phyloP scores from a whole-genome alignment of 2,329 filamentous ascomycete species.

The Sarocladium oryzae region DNA sequence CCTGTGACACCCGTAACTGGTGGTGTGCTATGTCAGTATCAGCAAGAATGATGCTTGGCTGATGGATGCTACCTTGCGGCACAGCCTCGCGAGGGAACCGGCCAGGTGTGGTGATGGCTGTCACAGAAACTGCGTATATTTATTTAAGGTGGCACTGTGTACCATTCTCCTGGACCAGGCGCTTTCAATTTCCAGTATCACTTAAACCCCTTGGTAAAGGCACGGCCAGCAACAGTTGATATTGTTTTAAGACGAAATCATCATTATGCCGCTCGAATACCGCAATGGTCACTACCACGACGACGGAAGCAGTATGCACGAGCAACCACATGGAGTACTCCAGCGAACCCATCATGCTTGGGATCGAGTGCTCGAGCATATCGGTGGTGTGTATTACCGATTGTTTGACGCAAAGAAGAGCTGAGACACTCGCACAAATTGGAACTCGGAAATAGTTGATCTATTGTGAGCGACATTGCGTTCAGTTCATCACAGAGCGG shows the following conservation, averaged over 20 bases:
- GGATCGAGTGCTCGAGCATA: conserved; percentile 31
- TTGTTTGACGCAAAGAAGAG: conserved; percentile 19
- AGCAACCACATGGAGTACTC: conserved; percentile 18
- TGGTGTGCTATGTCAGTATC: not conserved
- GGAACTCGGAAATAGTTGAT: too few species aligned
- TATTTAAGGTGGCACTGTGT: not conserved
- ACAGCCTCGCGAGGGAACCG: not conserved
- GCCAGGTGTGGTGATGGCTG: not conserved
- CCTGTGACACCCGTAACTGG: not conserved
- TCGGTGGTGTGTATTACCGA: conserved; percentile 29
- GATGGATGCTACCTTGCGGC: conserved; percentile 6
- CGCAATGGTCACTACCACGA: conserved; percentile 24
- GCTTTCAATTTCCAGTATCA: not conserved
- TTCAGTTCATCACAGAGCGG: too few species aligned
- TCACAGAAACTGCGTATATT: not conserved
- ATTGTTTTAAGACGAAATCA: not conserved
- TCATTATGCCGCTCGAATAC: conserved; percentile 18
- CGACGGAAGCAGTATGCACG: conserved; percentile 10
- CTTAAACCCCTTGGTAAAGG: too few species aligned
- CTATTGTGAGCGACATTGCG: too few species aligned
- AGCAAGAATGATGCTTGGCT: conserved; percentile 5
- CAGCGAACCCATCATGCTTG: conserved; percentile 30
- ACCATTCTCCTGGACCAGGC: not conserved
- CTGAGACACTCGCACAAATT: not conserved
- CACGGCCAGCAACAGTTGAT: too few species aligned